Base-by-base conservation (phyloP, 495 filamentous ascomycete genomes). In the Xylaria cubensis region DNA sequence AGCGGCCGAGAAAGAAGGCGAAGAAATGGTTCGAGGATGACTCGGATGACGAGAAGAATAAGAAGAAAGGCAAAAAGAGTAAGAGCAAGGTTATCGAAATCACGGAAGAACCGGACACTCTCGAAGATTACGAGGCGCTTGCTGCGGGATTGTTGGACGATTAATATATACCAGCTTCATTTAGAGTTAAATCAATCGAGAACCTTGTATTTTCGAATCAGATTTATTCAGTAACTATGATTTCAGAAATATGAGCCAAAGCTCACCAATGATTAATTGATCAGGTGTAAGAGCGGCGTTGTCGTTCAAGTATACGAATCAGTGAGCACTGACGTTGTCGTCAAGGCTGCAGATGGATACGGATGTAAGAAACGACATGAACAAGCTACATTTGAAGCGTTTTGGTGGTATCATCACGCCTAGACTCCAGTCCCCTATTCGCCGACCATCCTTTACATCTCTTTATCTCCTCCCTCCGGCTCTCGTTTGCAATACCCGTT, bases 81-180 rank as follows among this genome's bases (percentile, higher is more conserved):
- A 85, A 79, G 73, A 79, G 77, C 12, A 87, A 82, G 76, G 83
- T 88, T 59, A 85, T 87, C 73, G 83, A 87, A 74, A 84, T 87
- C 72, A 84, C 84, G 32, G 82, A 89, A 51, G 89, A 92, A 81
- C 93, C 93, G 67, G 90, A 95, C 80, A 97, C 92, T 32, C 80
- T 97, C 83, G 93, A 95, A 76, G 94, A 97, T 86, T 83, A 97
- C 79, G 95, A 98, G 82, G 90, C 91, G 67, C 77, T 97, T 87
- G 95, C 95, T 74, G 89, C 91, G 73, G 94, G 93, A 2, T 82
- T 98, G 77, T 84, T 98, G 76, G 91, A 87, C 65, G 86, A 84
- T 68, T 42, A 67, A 70, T 70, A 29, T 51, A 32, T 39, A 41
- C 19, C 21, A 53, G 5, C 17, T 21, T 24, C 4, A 44, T n/a